Base-by-base conservation (phyloP, 495 filamentous ascomycete species). In the Durotheca rogersii region DNA sequence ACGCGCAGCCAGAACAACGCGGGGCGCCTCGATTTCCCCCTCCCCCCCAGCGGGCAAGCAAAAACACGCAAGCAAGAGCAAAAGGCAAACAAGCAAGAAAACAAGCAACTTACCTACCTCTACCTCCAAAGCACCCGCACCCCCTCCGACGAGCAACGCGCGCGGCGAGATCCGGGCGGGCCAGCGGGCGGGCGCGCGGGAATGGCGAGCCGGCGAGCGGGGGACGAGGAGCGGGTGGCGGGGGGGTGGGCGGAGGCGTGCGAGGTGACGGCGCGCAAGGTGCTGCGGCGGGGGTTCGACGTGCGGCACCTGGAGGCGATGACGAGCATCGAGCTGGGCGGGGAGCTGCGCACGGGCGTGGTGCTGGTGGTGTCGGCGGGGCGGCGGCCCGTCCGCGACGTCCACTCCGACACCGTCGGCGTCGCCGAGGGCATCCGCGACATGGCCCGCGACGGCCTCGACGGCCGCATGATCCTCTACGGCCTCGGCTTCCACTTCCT, bases 381-480 rank as follows among this genome's bases (percentile, higher is more conserved):
- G 4, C 20, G 14, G 9, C 3, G 16, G 6, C 10, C 48, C 4
- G 48, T 58, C 2, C 32, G 35, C 9, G 27, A 41, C 14, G 14
- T 53, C 5, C 12, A 33, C 10, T 16, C 52, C 7, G 10, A 11
- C 6, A 39, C 41, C 9, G 32, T 44, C 1, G 55, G 49, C 4
- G 44, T 58, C 11, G 44, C 12, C 21, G 55, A 58, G 18, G 55
- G 55, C 3, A 33, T 58, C 10, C 11, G 17, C 9, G 31, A 58
- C 15, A 53, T 58, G 49, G 48, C 55, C 4, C 30, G 9, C 9
- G 33, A 49, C 0, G 55, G 55, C 0, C 15, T 58, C 10, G 9
- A 50, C 0, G 55, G 50, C 12, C 48, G 37, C n/a, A 58, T 58
- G 55, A 45, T 58, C 10, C 1, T 58, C 18, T 58, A 53, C 27